Percentiles rank a stretch among this genome's conserved stretches.
Evolutionary conservation across 495 filamentous ascomycete genomes (phyloP).

Genomic region (Penicillium paradoxum): DNA sequence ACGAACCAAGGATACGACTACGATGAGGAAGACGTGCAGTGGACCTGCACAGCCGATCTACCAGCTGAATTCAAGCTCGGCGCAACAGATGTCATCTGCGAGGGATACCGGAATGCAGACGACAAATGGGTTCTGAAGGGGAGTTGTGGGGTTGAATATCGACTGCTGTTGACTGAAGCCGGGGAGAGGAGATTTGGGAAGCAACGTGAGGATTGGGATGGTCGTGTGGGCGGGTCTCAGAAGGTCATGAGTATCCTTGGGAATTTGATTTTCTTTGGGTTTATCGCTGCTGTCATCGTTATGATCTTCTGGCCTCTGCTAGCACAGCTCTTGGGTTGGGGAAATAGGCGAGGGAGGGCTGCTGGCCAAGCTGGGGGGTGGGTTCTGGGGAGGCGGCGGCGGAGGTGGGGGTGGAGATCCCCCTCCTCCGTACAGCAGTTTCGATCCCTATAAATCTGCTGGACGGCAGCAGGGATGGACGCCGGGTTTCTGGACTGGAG

Average conservation of each 20-base stretch:
- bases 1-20: slow-evolving; percentile 73
- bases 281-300: slow-evolving; percentile 38
- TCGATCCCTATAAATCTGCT: slow-evolving; percentile 12
- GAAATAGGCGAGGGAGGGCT: slow-evolving; percentile 6
- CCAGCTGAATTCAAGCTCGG: slow-evolving; percentile 85
- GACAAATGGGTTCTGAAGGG: slow-evolving; percentile 85
- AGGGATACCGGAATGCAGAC: slow-evolving; percentile 71
- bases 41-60: slow-evolving; percentile 78
- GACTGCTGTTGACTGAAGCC: slow-evolving; percentile 71
- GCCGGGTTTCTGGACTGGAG: slow-evolving; percentile 86
- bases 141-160: slow-evolving; percentile 90
- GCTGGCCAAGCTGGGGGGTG: slow-evolving; percentile 28
- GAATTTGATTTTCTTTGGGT: slow-evolving; percentile 44
- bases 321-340: slow-evolving; percentile 19
- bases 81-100: slow-evolving; percentile 85
- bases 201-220: neutral
- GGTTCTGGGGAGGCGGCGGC: slow-evolving; percentile 51
- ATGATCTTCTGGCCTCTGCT: slow-evolving; percentile 29
- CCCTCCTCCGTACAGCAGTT: slow-evolving; percentile 1
- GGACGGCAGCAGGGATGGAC: slow-evolving; percentile 55
- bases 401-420: slow-evolving; percentile 48
- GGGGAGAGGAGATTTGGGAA: slow-evolving; percentile 67
- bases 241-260: slow-evolving; percentile 17
- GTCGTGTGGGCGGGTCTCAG: neutral
- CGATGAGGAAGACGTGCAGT: slow-evolving; percentile 68